Conservation (phyloP, 164 flowering plant species). For the Stephania yunnanensis region DNA sequence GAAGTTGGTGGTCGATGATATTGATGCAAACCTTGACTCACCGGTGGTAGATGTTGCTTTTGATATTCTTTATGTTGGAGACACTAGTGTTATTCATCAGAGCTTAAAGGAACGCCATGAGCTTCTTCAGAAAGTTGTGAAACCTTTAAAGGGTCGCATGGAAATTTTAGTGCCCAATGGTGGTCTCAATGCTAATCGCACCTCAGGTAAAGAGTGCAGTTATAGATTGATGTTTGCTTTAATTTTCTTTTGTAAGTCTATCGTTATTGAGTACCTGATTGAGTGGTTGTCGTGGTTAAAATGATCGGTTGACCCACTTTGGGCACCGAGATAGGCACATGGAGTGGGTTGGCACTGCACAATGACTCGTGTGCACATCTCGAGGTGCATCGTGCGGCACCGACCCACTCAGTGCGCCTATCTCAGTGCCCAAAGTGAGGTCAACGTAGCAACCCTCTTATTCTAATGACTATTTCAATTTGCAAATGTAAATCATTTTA, state of each 20-base stretch:
- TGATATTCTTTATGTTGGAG: slow-evolving; percentile 93
- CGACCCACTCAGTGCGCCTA: too few species aligned
- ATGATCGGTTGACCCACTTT: too few species aligned
- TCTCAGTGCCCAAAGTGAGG: too few species aligned
- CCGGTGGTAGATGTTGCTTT: slow-evolving; percentile 75
- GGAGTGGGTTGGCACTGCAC: too few species aligned
- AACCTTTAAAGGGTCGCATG: slow-evolving; percentile 70
- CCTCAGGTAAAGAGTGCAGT: slow-evolving; percentile 38
- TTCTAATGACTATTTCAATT: not conserved
- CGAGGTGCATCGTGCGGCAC: too few species aligned
- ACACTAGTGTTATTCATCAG: slow-evolving; percentile 95
- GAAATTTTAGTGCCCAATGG: slow-evolving; percentile 81
- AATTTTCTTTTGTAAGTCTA: not conserved
- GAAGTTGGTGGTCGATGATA: slow-evolving; percentile 6
- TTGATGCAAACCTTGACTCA: slow-evolving; percentile 39
- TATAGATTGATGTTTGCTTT: not conserved
- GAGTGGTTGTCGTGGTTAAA: too few species aligned
- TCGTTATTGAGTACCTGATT: too few species aligned
- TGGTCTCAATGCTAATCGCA: slow-evolving; percentile 54
- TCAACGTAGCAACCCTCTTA: not conserved
- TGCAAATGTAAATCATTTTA: not conserved
- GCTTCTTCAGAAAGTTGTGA: slow-evolving; percentile 65
- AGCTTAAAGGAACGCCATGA: slow-evolving; percentile 88
- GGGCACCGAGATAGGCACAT: too few species aligned
- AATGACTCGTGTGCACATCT: too few species aligned